Evolutionary conservation across 78 protist species (phyloP).

Genomic region (Dictyostelium intermedium): DNA sequence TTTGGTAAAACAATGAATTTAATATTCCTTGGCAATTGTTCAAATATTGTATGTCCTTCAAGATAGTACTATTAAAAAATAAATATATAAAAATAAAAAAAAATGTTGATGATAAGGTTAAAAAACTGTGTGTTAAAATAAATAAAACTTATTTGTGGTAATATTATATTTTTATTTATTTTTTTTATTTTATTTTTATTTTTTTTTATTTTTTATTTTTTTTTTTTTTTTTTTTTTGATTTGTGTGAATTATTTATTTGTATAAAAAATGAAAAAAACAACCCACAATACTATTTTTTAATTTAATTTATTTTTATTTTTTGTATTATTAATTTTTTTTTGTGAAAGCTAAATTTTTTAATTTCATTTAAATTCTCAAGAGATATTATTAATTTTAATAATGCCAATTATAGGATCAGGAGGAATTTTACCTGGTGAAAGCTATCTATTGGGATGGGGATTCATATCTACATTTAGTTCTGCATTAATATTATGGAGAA

Average conservation of each 20-base stretch:
- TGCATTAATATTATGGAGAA: not conserved
- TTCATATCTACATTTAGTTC: not conserved
- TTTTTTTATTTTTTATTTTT: not conserved
- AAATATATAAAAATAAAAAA: not conserved
- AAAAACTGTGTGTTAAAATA: too few relatives aligned
- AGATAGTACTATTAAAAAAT: not conserved
- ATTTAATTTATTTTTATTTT: not conserved
- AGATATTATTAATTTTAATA: not conserved
- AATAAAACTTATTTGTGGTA: too few relatives aligned
- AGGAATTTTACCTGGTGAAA: not conserved
- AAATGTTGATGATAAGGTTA: too few relatives aligned
- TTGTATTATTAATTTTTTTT: not conserved
- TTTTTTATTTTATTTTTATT: not conserved
- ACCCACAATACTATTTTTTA: too few relatives aligned
- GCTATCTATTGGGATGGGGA: conserved; percentile 8
- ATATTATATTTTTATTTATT: not conserved
- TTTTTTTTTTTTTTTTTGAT: not conserved
- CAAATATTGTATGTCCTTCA: not conserved
- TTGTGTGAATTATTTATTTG: not conserved
- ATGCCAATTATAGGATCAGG: conserved; percentile 16
- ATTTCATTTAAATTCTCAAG: not conserved
- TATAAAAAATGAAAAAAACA: too few relatives aligned
- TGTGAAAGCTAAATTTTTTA: not conserved
- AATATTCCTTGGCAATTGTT: not conserved
- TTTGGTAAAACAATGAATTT: not conserved